Evolutionary conservation across 176 grass and related monocot species (phyloP), one percentile per base, ranked within the genome.

Genomic region (Canna indica): DNA sequence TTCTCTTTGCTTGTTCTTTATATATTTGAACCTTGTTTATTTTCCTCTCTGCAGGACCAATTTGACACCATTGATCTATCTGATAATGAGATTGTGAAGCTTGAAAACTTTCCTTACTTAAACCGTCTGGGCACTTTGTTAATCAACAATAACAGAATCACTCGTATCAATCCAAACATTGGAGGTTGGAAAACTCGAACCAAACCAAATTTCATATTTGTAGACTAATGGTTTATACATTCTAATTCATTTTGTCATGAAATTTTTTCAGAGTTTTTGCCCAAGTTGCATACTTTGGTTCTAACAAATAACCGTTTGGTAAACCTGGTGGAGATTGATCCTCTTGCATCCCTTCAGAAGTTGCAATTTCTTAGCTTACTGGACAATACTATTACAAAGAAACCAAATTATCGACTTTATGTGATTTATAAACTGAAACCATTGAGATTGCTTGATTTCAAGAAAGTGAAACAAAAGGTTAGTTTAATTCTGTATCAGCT

Each of bases 21-120:
- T 74, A 47, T 47, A 3, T 80, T 42, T 78, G 47, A 60, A 29
- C 59, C 6, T 76, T 1, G 60, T 31, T 77, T 70, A 22, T 67
- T 75, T 82, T 33, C 6, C 41, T 36, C 22, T 79, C n/a, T 70
- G 79, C 82, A 97, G 93, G 86, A 99, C 74, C 89, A 99, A 68
- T 99, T 99, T 53, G 94, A 99, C 47, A 88, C 94, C 0, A 86
- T 99, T 64, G 94, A 99, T 71, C 82, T 99, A 27, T 93, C 94
- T 2, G 94, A 99, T 73, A 99, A 99, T 76, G 94, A 99, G 80
- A 99, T 99, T 73, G 86, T 99, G 28, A 99, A 99, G 80, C 89
- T 99, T 16, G 94, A 99, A 78, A 99, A 90, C 76, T 93, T 99
- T 41, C 94, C 89, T 20, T 87, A 81, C 82, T 68, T 99, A 82